Percentiles rank a stretch among this genome's conserved stretches.
Conservation (phyloP, 192 early-diverging fungal species). For the Phlyctochytrium arcticum region DNA sequence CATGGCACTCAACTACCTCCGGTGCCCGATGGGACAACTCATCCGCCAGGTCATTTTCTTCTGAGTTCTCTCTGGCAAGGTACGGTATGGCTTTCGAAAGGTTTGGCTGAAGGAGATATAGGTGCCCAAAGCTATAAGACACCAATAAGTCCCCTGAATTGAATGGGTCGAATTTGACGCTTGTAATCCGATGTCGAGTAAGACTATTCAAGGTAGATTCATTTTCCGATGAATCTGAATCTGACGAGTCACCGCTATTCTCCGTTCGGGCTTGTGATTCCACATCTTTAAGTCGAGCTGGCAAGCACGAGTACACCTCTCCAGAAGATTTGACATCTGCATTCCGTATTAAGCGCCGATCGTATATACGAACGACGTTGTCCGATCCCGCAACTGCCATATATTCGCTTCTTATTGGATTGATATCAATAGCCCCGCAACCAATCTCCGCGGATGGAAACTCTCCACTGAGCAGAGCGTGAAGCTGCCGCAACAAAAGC, state of each 20-base stretch:
- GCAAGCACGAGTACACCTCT: background rate
- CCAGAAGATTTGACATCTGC: background rate
- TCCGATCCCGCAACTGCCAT: slow-evolving; percentile 46
- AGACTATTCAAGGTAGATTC: background rate
- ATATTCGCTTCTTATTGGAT: slow-evolving; percentile 40
- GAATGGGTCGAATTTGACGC: background rate
- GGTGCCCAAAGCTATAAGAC: too few species aligned
- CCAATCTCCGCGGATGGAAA: slow-evolving; percentile 5
- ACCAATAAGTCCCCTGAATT: background rate
- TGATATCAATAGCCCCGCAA: slow-evolving; percentile 42
- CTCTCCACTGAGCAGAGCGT: background rate
- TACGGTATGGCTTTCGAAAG: too few species aligned
- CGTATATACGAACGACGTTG: slow-evolving; percentile 46
- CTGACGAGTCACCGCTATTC: background rate
- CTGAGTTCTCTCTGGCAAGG: background rate
- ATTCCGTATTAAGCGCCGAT: slow-evolving; percentile 23
- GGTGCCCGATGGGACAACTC: background rate
- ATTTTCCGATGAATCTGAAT: background rate
- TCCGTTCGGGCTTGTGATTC: background rate
- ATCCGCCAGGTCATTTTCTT: background rate
- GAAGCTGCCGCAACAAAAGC: background rate
- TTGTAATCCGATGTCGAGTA: background rate
- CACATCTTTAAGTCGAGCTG: background rate
- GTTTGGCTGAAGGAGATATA: too few species aligned
- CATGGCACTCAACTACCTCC: background rate